Conservation (phyloP, 2,329 filamentous ascomycete species). For the Calonectria honghensis region DNA sequence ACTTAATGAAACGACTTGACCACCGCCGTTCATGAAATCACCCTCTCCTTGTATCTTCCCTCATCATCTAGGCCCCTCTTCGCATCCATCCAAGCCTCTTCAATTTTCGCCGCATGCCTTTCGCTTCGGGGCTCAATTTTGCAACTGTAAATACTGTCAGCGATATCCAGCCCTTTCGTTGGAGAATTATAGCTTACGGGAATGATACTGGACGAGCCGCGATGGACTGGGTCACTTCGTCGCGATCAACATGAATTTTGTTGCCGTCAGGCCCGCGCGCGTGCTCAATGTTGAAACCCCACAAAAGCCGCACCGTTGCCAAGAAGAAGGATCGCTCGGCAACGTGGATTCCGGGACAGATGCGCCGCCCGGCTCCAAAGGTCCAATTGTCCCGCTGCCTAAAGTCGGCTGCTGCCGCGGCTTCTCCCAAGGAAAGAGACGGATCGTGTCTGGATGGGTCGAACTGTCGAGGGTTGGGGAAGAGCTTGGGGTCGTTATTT, state of each 20-base stretch:
- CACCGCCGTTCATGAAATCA: not conserved
- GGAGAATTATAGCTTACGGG: not conserved
- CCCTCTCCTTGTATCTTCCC: not conserved
- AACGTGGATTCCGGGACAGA: not conserved
- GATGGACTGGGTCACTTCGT: not conserved
- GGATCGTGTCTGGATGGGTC: not conserved
- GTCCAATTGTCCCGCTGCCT: conserved; percentile 6
- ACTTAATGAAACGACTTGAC: not conserved
- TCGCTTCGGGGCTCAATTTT: conserved; percentile 1
- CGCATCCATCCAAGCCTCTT: not conserved
- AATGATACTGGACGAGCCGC: not conserved
- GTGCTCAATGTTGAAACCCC: not conserved
- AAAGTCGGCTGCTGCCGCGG: not conserved
- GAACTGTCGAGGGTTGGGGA: not conserved
- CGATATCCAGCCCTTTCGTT: not conserved
- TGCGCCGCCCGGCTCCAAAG: not conserved
- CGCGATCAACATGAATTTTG: not conserved
- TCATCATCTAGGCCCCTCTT: not conserved
- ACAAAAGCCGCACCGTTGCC: not conserved
- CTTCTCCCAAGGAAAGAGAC: not conserved
- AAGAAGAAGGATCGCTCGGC: not conserved
- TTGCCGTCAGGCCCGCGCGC: not conserved
- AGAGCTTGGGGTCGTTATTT: not conserved
- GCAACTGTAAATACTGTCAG: not conserved
- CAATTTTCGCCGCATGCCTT: not conserved